Evolutionary conservation across 2,329 filamentous ascomycete genomes (phyloP).

Genomic region (Fusarium euwallaceae): DNA sequence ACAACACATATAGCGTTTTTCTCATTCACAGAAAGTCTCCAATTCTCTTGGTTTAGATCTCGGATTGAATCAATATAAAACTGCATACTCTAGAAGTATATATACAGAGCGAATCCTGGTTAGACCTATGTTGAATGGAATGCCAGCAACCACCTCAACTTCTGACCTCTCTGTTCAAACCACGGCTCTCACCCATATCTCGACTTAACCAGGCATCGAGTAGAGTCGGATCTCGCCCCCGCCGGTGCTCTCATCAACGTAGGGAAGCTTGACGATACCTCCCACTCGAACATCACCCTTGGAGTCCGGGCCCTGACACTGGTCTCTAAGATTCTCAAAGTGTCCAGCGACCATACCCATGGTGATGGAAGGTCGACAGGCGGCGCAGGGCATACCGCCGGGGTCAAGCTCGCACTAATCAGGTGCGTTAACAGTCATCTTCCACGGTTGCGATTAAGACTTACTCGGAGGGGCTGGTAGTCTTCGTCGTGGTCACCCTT

Average conservation of each 20-base stretch:
- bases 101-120: background rate
- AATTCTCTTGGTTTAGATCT: background rate
- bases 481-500: background rate
- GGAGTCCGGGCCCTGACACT: background rate
- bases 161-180: background rate
- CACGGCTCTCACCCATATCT: too few relatives aligned
- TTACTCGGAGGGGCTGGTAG: background rate
- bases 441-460: background rate
- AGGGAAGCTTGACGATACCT: background rate
- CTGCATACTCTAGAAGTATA: background rate
- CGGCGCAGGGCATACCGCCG: background rate
- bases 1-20: background rate
- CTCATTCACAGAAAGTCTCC: background rate
- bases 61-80: background rate
- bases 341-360: background rate
- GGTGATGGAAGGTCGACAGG: background rate
- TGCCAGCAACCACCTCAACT: background rate
- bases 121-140: background rate
- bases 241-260: background rate
- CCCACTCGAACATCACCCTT: slow-evolving; percentile 1
- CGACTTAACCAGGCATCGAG: slow-evolving; percentile 1
- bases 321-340: background rate
- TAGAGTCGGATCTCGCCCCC: background rate
- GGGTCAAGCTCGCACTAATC: background rate
- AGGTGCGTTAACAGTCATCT: background rate